Percentiles rank a stretch among this genome's conserved stretches.
phyloP scores from a whole-genome alignment of 352 stramenopile species.

The Phytophthora pisi region DNA sequence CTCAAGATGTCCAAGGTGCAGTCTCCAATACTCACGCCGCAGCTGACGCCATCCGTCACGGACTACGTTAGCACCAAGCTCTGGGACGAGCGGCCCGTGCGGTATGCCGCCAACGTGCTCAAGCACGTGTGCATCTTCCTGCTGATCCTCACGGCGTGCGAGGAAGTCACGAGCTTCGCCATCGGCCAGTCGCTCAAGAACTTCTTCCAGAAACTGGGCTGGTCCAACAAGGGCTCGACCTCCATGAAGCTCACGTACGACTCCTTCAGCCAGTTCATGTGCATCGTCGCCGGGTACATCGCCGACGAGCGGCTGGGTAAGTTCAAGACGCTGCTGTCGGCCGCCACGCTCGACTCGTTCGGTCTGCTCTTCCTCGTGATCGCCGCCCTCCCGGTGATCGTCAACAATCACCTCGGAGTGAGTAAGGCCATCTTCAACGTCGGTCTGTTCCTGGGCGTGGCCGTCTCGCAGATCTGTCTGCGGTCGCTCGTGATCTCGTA shows the following conservation, averaged over 20 bases:
- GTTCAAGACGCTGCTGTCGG: constrained; percentile 9
- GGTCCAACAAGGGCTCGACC: constrained; percentile 2
- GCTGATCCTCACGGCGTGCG: constrained; percentile 6
- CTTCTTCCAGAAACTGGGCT: constrained; percentile 7
- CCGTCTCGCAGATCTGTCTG: constrained; percentile 4
- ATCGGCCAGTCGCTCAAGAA: constrained; percentile 9
- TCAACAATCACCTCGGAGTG: constrained; percentile 1
- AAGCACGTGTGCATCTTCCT: constrained; percentile 3
- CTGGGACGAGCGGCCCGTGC: constrained; percentile 1
- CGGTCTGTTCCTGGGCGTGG: constrained; percentile 1
- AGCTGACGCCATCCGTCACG: neutral
- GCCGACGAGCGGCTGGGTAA: constrained; percentile 1
- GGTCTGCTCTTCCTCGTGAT: constrained; percentile 4
- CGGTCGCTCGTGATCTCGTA: constrained; percentile 4
- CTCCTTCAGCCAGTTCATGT: constrained; percentile 9
- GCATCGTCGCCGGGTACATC: constrained; percentile 6
- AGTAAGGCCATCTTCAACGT: constrained; percentile 9
- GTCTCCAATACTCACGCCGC: neutral
- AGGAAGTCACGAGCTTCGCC: constrained; percentile 8
- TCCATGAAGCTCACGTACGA: constrained; percentile 8
- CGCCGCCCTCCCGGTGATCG: neutral
- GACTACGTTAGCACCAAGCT: constrained; percentile 5
- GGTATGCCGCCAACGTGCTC: neutral
- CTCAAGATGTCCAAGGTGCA: constrained; percentile 6
- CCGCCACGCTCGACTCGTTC: constrained; percentile 4